A percentile compares a stretch with the other conserved stretches of the same genome.
Evolutionary conservation across 2,329 filamentous ascomycete genomes (phyloP).

Genomic region (Sporothrix pallida): DNA sequence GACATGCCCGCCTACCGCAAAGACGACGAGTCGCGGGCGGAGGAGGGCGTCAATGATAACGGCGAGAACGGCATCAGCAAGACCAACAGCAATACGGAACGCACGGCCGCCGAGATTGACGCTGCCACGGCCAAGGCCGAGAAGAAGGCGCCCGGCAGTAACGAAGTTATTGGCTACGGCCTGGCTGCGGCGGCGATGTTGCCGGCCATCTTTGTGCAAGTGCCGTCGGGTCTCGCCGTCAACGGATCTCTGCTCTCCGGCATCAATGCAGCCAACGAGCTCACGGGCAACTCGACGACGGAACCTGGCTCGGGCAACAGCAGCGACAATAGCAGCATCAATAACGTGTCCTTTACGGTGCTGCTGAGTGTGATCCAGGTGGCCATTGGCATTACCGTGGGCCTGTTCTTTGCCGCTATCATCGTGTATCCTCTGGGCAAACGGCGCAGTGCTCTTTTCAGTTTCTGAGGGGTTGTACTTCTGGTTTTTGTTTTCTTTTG

Average conservation of each 20-base stretch:
- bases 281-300: slow-evolving; percentile 53
- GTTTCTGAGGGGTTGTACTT: slow-evolving; percentile 48
- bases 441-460: slow-evolving; percentile 62
- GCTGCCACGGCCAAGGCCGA: slow-evolving; percentile 38
- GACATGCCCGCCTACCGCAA: slow-evolving; percentile 31
- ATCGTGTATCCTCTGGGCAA: slow-evolving; percentile 64
- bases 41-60: slow-evolving; percentile 29
- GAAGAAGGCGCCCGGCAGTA: slow-evolving; percentile 43
- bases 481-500: too few species aligned
- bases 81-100: slow-evolving; percentile 13
- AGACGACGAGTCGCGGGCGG: slow-evolving; percentile 29
- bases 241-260: slow-evolving; percentile 64
- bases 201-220: slow-evolving; percentile 80
- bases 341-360: slow-evolving; percentile 59
- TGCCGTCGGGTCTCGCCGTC: slow-evolving; percentile 67
- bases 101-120: slow-evolving; percentile 19
- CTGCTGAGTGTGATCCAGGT: slow-evolving; percentile 65
- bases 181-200: slow-evolving; percentile 84
- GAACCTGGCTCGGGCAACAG: slow-evolving; percentile 37
- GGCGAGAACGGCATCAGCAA: slow-evolving; percentile 7
- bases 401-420: slow-evolving; percentile 61
- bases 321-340: slow-evolving; percentile 42
- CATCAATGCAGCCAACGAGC: slow-evolving; percentile 60
- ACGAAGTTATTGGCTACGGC: slow-evolving; percentile 66
- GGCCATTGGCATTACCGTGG: slow-evolving; percentile 67